Percentiles rank a stretch among this genome's conserved stretches.
Evolutionary conservation across 495 filamentous ascomycete genomes (phyloP).

Genomic region (Penicillium lividum): DNA sequence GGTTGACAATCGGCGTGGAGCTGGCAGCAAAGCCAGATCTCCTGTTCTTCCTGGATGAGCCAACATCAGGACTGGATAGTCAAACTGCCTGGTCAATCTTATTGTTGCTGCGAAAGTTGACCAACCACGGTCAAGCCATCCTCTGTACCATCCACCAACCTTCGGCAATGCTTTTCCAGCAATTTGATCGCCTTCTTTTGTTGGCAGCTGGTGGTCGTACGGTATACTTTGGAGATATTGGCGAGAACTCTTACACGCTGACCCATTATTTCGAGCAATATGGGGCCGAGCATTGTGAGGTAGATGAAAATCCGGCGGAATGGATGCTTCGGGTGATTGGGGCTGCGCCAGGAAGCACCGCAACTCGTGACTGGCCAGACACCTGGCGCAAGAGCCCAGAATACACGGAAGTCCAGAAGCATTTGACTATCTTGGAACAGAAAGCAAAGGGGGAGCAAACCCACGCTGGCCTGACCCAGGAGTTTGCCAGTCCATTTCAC

Average conservation of each 20-base stretch:
- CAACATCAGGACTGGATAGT: slow-evolving; percentile 62
- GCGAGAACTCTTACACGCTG: slow-evolving; percentile 67
- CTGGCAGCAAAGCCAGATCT: slow-evolving; percentile 80
- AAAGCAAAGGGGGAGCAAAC: not conserved
- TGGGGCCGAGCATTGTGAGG: slow-evolving; percentile 58
- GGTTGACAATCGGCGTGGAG: slow-evolving; percentile 81
- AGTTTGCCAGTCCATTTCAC: slow-evolving; percentile 49
- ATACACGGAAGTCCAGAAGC: slow-evolving; percentile 60
- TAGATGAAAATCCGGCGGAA: slow-evolving; percentile 76
- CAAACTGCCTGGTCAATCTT: slow-evolving; percentile 73
- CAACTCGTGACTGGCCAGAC: slow-evolving; percentile 63
- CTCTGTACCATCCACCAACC: slow-evolving; percentile 96
- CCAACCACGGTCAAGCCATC: slow-evolving; percentile 84
- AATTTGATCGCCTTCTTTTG: slow-evolving; percentile 86
- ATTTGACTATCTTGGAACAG: slow-evolving; percentile 33
- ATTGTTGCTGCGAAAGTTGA: slow-evolving; percentile 74
- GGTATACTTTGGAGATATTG: slow-evolving; percentile 86
- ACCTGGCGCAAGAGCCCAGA: slow-evolving; percentile 70
- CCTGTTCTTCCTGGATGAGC: slow-evolving; percentile 60
- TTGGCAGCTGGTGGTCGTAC: slow-evolving; percentile 65
- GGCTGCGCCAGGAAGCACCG: slow-evolving; percentile 68
- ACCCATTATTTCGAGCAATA: slow-evolving; percentile 75
- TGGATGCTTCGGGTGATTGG: slow-evolving; percentile 87
- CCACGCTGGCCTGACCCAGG: slow-evolving; percentile 45
- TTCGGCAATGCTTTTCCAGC: slow-evolving; percentile 85